phyloP scores from a whole-genome alignment of 208 protist genomes.

The Kentomonas sorsogonicus region DNA sequence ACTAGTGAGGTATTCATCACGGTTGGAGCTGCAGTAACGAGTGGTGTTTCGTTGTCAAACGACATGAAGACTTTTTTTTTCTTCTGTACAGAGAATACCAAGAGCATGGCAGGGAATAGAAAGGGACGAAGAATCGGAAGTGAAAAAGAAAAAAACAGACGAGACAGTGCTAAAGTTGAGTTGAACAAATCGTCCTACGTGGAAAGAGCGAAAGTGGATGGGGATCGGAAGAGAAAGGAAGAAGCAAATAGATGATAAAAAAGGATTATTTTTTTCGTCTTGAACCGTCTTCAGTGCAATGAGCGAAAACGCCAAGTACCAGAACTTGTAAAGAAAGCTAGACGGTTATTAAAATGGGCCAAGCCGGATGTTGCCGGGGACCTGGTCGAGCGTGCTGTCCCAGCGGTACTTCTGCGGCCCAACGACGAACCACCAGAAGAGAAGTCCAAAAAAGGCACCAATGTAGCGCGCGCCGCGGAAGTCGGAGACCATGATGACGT shows the following conservation, averaged over 20 bases:
- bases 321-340: neutral
- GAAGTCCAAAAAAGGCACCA: constrained; percentile 60
- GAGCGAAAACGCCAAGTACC: neutral
- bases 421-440: constrained; percentile 86
- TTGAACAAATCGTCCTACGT: too few relatives aligned
- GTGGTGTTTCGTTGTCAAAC: neutral
- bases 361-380: constrained; percentile 75
- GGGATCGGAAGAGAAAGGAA: constrained; percentile 10
- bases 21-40: too few relatives aligned
- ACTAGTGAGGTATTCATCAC: too few relatives aligned
- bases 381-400: constrained; percentile 63
- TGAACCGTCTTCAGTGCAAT: constrained; percentile 8
- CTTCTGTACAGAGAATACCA: too few relatives aligned
- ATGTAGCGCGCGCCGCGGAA: constrained; percentile 71
- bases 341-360: constrained; percentile 57
- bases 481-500: constrained; percentile 81
- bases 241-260: constrained; percentile 7
- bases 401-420: constrained; percentile 81
- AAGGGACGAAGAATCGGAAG: neutral
- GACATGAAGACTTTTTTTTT: constrained; percentile 4
- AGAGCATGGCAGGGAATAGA: neutral
- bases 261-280: constrained; percentile 6
- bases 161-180: neutral
- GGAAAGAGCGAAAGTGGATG: too few relatives aligned
- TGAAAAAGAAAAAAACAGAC: constrained; percentile 2